Conservation (phyloP, 768 basidiomycete genomes). For the Russula sp. region DNA sequence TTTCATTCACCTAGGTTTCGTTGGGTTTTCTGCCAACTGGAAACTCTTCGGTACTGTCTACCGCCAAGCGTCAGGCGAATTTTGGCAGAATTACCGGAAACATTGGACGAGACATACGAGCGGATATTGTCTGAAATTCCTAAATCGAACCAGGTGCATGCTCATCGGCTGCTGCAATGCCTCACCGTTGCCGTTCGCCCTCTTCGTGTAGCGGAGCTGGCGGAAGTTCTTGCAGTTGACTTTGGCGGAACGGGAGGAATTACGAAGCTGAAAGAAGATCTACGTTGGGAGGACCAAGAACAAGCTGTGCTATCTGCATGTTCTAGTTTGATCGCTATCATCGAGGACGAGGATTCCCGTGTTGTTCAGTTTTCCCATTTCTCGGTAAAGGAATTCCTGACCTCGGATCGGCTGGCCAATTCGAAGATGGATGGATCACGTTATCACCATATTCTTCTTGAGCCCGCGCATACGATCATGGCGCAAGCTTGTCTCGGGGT, state of each 20-base stretch:
- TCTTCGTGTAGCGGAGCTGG: too few relatives aligned
- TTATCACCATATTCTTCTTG: too few relatives aligned
- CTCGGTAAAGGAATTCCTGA: too few relatives aligned
- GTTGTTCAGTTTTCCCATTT: too few relatives aligned
- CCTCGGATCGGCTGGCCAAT: too few relatives aligned
- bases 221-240: neutral
- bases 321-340: too few relatives aligned
- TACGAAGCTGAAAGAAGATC: neutral
- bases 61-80: neutral
- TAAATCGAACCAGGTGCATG: neutral
- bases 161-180: neutral
- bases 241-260: neutral
- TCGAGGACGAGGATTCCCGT: too few relatives aligned
- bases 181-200: too few relatives aligned
- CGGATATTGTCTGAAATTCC: neutral
- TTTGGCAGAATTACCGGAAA: neutral
- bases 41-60: neutral
- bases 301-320: too few relatives aligned
- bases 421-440: too few relatives aligned
- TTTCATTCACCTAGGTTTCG: neutral
- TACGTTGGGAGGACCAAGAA: neutral
- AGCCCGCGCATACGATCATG: neutral
- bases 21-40: neutral
- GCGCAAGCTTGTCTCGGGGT: too few relatives aligned
- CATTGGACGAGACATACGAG: neutral